phyloP scores from a whole-genome alignment of 208 protist species.

The Kentomonas sorsogonicus region DNA sequence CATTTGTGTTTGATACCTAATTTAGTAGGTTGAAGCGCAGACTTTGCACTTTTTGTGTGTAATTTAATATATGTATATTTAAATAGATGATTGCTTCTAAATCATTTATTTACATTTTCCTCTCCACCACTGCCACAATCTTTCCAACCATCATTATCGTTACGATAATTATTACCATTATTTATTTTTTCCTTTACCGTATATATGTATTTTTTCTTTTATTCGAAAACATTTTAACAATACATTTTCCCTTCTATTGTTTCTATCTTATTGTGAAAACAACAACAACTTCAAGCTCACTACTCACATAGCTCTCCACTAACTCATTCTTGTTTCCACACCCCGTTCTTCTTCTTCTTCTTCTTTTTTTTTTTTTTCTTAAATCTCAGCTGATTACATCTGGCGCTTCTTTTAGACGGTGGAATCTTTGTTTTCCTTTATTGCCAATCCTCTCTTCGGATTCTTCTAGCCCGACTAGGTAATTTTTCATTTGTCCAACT shows the following conservation, averaged over 20 bases:
- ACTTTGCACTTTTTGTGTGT: too few relatives aligned
- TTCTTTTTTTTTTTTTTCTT: slow-evolving; percentile 15
- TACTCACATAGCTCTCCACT: slow-evolving; percentile 11
- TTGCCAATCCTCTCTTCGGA: too few relatives aligned
- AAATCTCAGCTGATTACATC: slow-evolving; percentile 5
- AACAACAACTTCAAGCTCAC: slow-evolving; percentile 8
- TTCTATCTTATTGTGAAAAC: slow-evolving; percentile 9
- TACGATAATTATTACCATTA: neutral
- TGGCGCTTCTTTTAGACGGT: slow-evolving; percentile 2
- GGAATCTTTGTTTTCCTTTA: slow-evolving; percentile 4
- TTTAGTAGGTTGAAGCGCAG: too few relatives aligned
- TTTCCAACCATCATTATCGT: slow-evolving; percentile 7
- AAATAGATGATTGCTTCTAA: too few relatives aligned
- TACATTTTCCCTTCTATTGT: slow-evolving; percentile 10
- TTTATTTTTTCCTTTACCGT: slow-evolving; percentile 12
- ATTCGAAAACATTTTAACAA: neutral
- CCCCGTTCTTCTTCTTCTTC: slow-evolving; percentile 7
- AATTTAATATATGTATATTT: too few relatives aligned
- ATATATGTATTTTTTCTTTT: slow-evolving; percentile 5
- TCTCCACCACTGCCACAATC: too few relatives aligned
- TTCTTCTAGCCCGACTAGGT: too few relatives aligned
- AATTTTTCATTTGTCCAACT: too few relatives aligned
- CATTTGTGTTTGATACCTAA: too few relatives aligned
- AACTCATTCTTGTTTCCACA: slow-evolving; percentile 3
- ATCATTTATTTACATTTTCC: too few relatives aligned